Base-by-base conservation (phyloP, 2,329 filamentous ascomycete genomes). In the Fusarium beomiforme region DNA sequence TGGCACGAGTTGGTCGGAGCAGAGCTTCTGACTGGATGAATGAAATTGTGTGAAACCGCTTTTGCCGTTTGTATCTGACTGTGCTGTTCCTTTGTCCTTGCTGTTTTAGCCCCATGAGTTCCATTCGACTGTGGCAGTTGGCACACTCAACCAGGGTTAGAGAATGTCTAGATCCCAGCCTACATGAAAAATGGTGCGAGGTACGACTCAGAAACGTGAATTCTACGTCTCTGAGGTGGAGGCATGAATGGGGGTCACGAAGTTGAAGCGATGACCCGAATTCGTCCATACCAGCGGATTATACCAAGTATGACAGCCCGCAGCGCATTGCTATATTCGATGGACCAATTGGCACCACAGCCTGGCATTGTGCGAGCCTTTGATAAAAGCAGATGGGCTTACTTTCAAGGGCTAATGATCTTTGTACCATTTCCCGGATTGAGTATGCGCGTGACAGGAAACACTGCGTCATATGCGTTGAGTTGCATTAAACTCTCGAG, bases 151-250 rank as follows among this genome's bases (percentile, higher is more conserved):
- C 53, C 24, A 64, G 47, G 43, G 33, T 36, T 16, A 50, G 67
- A 47, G 39, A 60, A 69, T 71, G 57, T 62, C 67, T 64, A 53
- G 56, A 60, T 57, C 57, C 51, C 59, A 51, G 60, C 60, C 50
- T 63, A 69, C 61, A 72, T 67, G 57, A 49, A 26, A 69, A 72
- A 74, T 75, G 69, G 64, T 71, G 69, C 56, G 69, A 75, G 66
- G 55, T 23, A 58, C 46, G 54, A 62, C 50, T 64, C 50, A 33
- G 37, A 43, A n/a, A 29, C 34, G 42, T n/a, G 64, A 10, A 26
- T 44, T 29, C 29, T 29, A 29, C 29, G 29, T 29, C 11, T 29
- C 56, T 46, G 34, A 51, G 51, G 70, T 74, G 72, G 73, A 75
- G 73, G 70, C 56, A n/a, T 34, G 59, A 44, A 70, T 72, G 72